phyloP scores from a whole-genome alignment of 805 yeast genomes.

The Yamadazyma olivae region DNA sequence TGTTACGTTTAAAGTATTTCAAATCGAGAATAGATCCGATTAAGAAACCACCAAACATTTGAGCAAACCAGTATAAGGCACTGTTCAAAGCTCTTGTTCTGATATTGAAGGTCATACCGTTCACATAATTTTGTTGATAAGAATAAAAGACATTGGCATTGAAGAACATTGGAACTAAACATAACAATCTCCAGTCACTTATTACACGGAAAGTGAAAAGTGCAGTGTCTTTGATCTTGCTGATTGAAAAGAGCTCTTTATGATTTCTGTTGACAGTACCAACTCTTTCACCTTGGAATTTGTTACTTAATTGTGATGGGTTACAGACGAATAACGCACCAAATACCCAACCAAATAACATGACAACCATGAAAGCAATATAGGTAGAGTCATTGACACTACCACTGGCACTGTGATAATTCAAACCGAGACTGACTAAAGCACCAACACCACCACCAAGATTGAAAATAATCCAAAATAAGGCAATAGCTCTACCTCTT shows the following conservation, averaged over 20 bases:
- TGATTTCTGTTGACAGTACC: constrained; percentile 43
- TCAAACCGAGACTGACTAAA: constrained; percentile 52
- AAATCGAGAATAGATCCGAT: constrained; percentile 49
- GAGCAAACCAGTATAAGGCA: constrained; percentile 56
- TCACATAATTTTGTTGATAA: constrained; percentile 58
- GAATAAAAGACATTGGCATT: constrained; percentile 66
- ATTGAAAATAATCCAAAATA: constrained; percentile 62
- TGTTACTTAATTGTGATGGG: constrained; percentile 48
- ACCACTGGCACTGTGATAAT: constrained; percentile 35
- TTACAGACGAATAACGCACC: constrained; percentile 36
- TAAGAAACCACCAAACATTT: constrained; percentile 53
- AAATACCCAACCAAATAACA: constrained; percentile 43
- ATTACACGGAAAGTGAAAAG: constrained; percentile 39
- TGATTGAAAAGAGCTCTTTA: constrained; percentile 37
- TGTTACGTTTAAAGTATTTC: constrained; percentile 35
- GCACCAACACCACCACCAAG: constrained; percentile 61
- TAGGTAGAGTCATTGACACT: constrained; percentile 50
- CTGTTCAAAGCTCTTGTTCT: constrained; percentile 61
- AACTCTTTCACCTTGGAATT: constrained; percentile 49
- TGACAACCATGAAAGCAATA: constrained; percentile 51
- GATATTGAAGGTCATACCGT: constrained; percentile 52
- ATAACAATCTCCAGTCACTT: constrained; percentile 17
- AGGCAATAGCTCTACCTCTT: constrained; percentile 51
- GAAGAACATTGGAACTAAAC: constrained; percentile 57
- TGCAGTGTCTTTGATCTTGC: constrained; percentile 37